Evolutionary conservation across 306 rosid genomes (phyloP).

Genomic region (Gastrolobium bilobum): DNA sequence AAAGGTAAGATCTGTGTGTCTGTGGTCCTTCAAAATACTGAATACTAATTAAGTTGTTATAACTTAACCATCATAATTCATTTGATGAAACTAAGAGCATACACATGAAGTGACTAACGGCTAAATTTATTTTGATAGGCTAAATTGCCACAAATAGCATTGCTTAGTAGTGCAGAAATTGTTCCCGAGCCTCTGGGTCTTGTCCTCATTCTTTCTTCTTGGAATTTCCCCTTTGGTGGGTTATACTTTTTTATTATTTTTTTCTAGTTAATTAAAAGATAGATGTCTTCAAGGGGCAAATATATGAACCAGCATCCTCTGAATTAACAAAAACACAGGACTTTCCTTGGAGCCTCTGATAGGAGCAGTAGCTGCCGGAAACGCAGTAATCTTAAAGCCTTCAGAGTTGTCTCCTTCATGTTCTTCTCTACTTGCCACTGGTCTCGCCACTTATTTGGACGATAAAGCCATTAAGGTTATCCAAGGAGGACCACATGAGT

Average conservation of each 20-base stretch:
- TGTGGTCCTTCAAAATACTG: not conserved
- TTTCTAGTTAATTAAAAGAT: not conserved
- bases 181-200: conserved; percentile 79
- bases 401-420: conserved; percentile 73
- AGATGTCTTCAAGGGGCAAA: not conserved
- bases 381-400: conserved; percentile 69
- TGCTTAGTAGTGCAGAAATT: conserved; percentile 71
- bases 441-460: conserved; percentile 59
- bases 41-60: not conserved
- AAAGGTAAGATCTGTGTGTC: conserved; percentile 61
- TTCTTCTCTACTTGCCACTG: conserved; percentile 62
- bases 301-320: not conserved
- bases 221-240: conserved; percentile 92
- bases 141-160: conserved; percentile 68
- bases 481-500: conserved; percentile 66
- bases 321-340: conserved; percentile 49
- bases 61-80: not conserved
- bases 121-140: conserved; percentile 58
- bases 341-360: conserved; percentile 82
- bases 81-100: not conserved
- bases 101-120: not conserved
- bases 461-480: conserved; percentile 63
- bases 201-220: conserved; percentile 79
- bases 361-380: conserved; percentile 91
- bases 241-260: not conserved